phyloP scores from a whole-genome alignment of 495 filamentous ascomycete genomes.

The Acidiella bohemica region DNA sequence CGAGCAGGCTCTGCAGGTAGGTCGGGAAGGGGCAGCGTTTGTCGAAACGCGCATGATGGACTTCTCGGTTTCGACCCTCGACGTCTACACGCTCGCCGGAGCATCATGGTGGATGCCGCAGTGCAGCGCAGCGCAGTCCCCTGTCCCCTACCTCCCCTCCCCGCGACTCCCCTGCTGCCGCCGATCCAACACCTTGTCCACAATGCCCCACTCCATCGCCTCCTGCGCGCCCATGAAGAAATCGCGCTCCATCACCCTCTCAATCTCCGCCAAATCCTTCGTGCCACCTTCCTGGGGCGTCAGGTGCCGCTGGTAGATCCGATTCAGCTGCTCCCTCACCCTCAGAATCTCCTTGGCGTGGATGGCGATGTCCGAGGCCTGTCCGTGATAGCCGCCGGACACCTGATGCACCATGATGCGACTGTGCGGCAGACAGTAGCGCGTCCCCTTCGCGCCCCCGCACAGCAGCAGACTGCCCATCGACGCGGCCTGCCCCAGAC shows the following conservation, averaged over 20 bases:
- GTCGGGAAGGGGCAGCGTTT: no score
- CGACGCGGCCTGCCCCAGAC: slow-evolving; percentile 82
- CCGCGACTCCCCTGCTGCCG: slow-evolving; percentile 26
- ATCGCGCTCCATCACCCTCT: slow-evolving; percentile 91
- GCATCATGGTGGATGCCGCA: no score
- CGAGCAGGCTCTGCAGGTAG: no score
- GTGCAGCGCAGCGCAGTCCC: no score
- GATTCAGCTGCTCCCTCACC: slow-evolving; percentile 70
- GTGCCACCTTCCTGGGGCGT: slow-evolving; percentile 42
- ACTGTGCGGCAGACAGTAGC: slow-evolving; percentile 80
- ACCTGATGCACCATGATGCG: slow-evolving; percentile 97
- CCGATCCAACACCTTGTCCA: slow-evolving; percentile 71
- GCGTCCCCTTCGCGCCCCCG: slow-evolving; percentile 71
- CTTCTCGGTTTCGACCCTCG: no score
- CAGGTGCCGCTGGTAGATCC: slow-evolving; percentile 77
- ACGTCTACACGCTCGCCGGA: no score
- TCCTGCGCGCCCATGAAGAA: slow-evolving; percentile 84
- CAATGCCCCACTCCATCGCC: slow-evolving; percentile 75
- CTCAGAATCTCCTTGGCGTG: slow-evolving; percentile 94
- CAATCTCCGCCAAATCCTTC: slow-evolving; percentile 63
- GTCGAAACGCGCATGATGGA: no score
- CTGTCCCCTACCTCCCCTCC: slow-evolving; percentile 22
- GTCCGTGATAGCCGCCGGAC: slow-evolving; percentile 76
- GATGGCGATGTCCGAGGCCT: slow-evolving; percentile 85
- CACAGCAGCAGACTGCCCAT: slow-evolving; percentile 87